phyloP scores from a whole-genome alignment of 83 land plant species.

The Diphasiastrum complanatum region DNA sequence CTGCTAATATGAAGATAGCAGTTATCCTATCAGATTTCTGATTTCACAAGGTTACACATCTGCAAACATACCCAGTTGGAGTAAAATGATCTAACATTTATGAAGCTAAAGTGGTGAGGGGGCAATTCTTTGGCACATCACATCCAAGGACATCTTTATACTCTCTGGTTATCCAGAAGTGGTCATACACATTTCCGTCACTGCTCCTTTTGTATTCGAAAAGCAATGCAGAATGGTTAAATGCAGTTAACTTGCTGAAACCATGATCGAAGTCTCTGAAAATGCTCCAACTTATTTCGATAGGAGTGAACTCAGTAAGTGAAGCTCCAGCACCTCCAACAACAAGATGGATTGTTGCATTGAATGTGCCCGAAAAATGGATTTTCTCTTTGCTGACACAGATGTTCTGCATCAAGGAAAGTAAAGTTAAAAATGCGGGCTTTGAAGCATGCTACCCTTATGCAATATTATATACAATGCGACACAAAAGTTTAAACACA shows the following conservation, averaged over 20 bases:
- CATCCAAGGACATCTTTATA: slow-evolving; percentile 71
- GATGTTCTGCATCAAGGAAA: slow-evolving; percentile 53
- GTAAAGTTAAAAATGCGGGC: too few relatives aligned
- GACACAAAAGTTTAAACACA: too few relatives aligned
- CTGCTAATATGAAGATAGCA: too few relatives aligned
- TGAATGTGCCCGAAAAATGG: slow-evolving; percentile 47
- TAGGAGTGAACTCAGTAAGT: slow-evolving; percentile 32
- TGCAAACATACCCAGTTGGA: too few relatives aligned
- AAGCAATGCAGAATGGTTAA: slow-evolving; percentile 49
- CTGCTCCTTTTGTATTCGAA: slow-evolving; percentile 72
- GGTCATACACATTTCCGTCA: slow-evolving; percentile 51
- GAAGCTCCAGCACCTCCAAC: slow-evolving; percentile 66
- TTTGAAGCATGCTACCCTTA: too few relatives aligned
- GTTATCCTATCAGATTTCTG: too few relatives aligned
- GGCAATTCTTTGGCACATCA: slow-evolving; percentile 47
- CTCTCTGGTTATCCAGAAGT: slow-evolving; percentile 54
- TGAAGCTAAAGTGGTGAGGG: slow-evolving; percentile 38
- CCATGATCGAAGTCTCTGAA: slow-evolving; percentile 49
- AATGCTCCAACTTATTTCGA: slow-evolving; percentile 51
- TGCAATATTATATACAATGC: too few relatives aligned
- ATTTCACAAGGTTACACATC: too few relatives aligned
- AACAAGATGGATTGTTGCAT: slow-evolving; percentile 83
- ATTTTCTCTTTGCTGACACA: slow-evolving; percentile 45
- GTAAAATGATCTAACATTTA: too few relatives aligned
- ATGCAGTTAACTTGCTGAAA: slow-evolving; percentile 62